These are phyloP conservation scores for Hevea brasiliensis DNA, from an alignment of 345 rosid species.

Conservation along the genomic window DNA sequence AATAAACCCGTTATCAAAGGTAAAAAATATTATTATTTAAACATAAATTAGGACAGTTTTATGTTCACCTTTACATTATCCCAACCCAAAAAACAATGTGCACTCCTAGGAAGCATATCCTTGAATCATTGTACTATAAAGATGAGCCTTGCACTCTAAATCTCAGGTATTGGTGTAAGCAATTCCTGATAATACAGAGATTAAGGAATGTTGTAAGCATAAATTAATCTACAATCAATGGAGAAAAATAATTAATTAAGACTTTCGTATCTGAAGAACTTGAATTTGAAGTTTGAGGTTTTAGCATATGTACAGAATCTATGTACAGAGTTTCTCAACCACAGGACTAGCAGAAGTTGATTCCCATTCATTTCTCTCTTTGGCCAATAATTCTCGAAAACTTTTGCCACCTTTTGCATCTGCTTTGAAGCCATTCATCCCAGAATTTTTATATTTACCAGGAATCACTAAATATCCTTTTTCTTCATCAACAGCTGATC, in stretches of 20 bases:
- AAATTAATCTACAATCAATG: background rate
- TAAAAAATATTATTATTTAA: too few relatives aligned
- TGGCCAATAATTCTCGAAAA: conserved; percentile 53
- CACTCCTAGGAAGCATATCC: conserved; percentile 9
- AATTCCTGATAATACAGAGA: conserved; percentile 31
- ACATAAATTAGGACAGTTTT: too few relatives aligned
- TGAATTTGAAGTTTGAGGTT: conserved; percentile 29
- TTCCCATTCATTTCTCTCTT: conserved; percentile 48
- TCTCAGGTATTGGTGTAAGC: conserved; percentile 46
- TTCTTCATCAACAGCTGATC: conserved; percentile 9
- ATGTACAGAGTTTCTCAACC: conserved; percentile 74
- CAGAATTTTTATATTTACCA: conserved; percentile 26
- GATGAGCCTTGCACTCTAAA: conserved; percentile 12
- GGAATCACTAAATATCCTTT: conserved; percentile 24
- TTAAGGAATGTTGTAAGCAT: conserved; percentile 1
- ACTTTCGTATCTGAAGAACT: conserved; percentile 24
- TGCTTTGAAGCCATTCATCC: conserved; percentile 17
- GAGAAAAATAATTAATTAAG: conserved; percentile 2
- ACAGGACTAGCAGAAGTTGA: conserved; percentile 38
- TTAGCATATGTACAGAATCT: conserved; percentile 52
- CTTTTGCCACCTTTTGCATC: conserved; percentile 28
- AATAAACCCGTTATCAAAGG: too few relatives aligned
- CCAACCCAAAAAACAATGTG: conserved; percentile 1
- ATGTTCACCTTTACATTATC: too few relatives aligned
- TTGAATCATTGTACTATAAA: background rate